phyloP scores from a whole-genome alignment of 371 early-diverging fungal genomes.

The Capniomyces stellatus region DNA sequence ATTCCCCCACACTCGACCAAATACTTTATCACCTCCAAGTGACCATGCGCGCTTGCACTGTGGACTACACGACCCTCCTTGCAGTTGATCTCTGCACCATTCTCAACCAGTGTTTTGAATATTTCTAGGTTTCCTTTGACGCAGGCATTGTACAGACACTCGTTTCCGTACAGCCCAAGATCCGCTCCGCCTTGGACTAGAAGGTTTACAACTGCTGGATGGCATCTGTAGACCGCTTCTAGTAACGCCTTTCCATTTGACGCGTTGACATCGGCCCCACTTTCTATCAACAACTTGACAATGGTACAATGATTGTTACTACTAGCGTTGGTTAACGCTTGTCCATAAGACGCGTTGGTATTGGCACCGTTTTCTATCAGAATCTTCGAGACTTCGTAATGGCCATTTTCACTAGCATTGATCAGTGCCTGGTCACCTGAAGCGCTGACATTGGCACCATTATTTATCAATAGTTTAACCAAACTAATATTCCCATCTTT shows the following conservation, averaged over 20 bases:
- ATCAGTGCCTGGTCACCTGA: conserved; percentile 15
- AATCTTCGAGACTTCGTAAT: not conserved
- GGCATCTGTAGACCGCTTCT: not conserved
- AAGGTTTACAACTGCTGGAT: not conserved
- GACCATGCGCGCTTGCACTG: conserved; percentile 5
- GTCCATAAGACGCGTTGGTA: no score
- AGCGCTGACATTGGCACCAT: conserved; percentile 12
- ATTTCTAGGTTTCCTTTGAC: not conserved
- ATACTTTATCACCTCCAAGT: not conserved
- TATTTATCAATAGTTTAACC: conserved; percentile 7
- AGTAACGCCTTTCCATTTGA: no score
- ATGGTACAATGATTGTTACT: no score
- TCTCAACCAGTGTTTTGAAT: not conserved
- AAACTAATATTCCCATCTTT: conserved; percentile 6
- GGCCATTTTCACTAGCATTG: conserved; percentile 5
- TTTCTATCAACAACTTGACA: no score
- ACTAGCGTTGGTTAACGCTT: no score
- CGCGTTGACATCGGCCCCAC: no score
- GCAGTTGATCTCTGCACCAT: not conserved
- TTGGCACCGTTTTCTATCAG: not conserved
- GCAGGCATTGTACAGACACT: conserved; percentile 10
- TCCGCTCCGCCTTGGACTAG: not conserved
- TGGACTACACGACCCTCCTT: conserved; percentile 13
- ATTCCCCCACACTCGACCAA: not conserved
- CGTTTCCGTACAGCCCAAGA: conserved; percentile 5